A percentile compares a stretch with the other conserved stretches of the same genome.
Evolutionary conservation across 495 filamentous ascomycete genomes (phyloP).

Genomic region (Mytilinidion resinicola): DNA sequence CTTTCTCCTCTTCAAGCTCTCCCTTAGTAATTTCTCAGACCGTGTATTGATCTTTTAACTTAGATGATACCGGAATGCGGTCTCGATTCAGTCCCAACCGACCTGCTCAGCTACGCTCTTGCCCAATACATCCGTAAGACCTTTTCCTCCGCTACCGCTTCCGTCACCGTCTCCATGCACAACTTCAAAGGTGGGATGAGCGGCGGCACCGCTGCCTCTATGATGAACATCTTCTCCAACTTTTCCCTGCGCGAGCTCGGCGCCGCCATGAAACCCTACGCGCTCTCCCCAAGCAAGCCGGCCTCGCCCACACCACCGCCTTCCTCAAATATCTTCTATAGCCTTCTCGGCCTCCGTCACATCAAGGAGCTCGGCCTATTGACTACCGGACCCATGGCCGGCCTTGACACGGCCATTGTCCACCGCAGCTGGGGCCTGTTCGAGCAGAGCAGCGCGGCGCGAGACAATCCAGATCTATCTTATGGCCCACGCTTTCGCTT

Average conservation of each 20-base stretch:
- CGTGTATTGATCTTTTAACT: background rate
- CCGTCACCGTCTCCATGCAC: conserved; percentile 57
- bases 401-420: conserved; percentile 61
- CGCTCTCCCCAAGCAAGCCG: conserved; percentile 56
- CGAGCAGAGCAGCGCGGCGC: conserved; percentile 39
- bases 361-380: conserved; percentile 59
- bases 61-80: conserved; percentile 80
- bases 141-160: conserved; percentile 47
- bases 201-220: conserved; percentile 66
- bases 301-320: conserved; percentile 34
- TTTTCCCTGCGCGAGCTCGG: conserved; percentile 53
- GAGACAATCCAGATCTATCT: background rate
- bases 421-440: conserved; percentile 74
- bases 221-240: conserved; percentile 56
- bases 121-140: conserved; percentile 57
- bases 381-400: conserved; percentile 50
- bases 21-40: no score
- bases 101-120: conserved; percentile 68
- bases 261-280: conserved; percentile 54
- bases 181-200: conserved; percentile 56
- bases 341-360: conserved; percentile 54
- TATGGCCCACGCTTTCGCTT: conserved; percentile 74
- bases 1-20: no score
- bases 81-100: conserved; percentile 78
- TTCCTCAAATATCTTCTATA: conserved; percentile 32